Base-by-base conservation (phyloP, 345 rosid genomes). In the Euclidium syriacum region DNA sequence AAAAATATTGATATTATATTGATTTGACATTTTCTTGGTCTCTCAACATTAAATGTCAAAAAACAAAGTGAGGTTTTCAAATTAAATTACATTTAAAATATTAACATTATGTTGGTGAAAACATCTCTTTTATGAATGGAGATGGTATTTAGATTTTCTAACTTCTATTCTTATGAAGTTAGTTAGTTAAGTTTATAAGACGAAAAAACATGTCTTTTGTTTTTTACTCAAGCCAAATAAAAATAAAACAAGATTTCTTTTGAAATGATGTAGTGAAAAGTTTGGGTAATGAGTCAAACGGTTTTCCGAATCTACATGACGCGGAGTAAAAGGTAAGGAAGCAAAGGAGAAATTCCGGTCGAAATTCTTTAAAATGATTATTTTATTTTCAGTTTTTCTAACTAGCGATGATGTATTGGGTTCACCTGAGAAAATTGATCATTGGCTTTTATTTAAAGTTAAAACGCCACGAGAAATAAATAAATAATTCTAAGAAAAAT, bases 261-360 rank as follows among this genome's bases (percentile, higher is more conserved):
- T 4, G 6, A 33, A 60, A 48, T 6, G 34, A 18, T 5, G 48
- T 36, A 62, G 49, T 36, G 58, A 25, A 55, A 53, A 56, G 23
- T 56, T 47, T 40, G 41, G 14, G 41, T 46, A 36, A 39, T 5
- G 27, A 58, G 72, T 68, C 65, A 68, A 68, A 68, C 42, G 6
- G 27, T 27, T 23, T 15, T 68, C 38, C 58, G 38, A 58, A 51
- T 58, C 23, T 26, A 27, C 29, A 33, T 39, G 23, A 42, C 73
- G 73, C 67, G 67, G 52, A 4, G 16, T 23, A 23, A 18, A 19
- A 15, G 40, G 26, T 17, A n/a, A 41, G 62, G 67, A 68, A 52
- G 61, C 38, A 3, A 41, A 15, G 23, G 10, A 16, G 52, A 60
- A 68, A 20, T 54, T 50, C 46, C 25, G n/a, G 0, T 3, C 25